Evolutionary conservation across 306 rosid species (phyloP), one percentile per base, ranked within the genome.

Genomic region (Sicyos edulis): DNA sequence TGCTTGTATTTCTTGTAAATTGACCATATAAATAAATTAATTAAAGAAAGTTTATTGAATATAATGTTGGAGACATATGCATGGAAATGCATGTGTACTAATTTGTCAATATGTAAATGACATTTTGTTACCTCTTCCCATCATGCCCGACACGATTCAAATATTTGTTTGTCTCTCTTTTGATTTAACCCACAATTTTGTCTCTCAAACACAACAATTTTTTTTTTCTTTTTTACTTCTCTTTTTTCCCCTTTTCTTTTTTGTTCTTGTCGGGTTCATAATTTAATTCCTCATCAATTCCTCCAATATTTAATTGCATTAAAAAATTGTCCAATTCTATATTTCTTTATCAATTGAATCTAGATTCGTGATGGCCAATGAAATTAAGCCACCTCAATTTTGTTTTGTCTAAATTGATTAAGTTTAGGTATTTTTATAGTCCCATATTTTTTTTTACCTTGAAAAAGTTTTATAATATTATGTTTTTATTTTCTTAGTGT

Each of bases 131-230:
- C 71, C 11, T 44, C 54, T 76, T 40, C 82, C 84, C 80, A 85
- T 73, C 79, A 78, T 87, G 85, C 86, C 85, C 87, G 85, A 81
- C 89, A 83, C 77, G 71, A 74, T 73, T 14, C 7, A 66, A 44
- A 66, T 22, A 20, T 29, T 67, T 47, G 54, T 67, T 67, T 58
- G 83, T 79, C 82, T 80, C 75, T 83, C 55, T 26, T 85, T 87
- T 81, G 77, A 83, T 79, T 74, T 75, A 77, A 85, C 80, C 85
- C 81, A 87, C 56, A 42, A 81, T 78, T 53, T 71, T 83, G 87
- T 83, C 89, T 81, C 75, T 55, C 64, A 10, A 50, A 19, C 14
- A 17, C 58, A 7, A 0, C 9, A 40, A 8, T 42, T 17, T 1
- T 32, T 32, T 32, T 32, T 32, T 32, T 4, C 4, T 32, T 13